Percentiles rank a stretch among this genome's conserved stretches.
Evolutionary conservation across 495 filamentous ascomycete genomes (phyloP).

Genomic region (Penicillium alfredii): DNA sequence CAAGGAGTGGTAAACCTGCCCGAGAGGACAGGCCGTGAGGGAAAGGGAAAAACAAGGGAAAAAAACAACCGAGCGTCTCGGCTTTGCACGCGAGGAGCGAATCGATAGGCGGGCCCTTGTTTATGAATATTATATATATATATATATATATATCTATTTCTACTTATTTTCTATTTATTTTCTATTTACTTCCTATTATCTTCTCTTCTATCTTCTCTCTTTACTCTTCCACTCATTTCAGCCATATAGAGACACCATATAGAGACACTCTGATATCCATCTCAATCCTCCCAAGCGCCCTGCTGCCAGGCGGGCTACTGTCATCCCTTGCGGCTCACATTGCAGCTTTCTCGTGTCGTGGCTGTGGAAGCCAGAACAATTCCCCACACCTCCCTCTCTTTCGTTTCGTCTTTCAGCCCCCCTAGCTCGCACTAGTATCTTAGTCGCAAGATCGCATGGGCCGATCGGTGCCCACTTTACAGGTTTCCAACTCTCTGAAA

Average conservation of each 20-base stretch:
- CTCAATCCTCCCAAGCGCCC: too few species aligned
- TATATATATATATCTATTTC: too few species aligned
- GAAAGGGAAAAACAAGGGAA: slow-evolving; percentile 20
- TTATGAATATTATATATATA: too few species aligned
- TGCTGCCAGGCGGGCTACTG: slow-evolving; percentile 7
- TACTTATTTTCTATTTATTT: background rate
- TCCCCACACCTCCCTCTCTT: slow-evolving; percentile 24
- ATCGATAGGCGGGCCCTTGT: slow-evolving; percentile 14
- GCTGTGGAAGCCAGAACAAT: slow-evolving; percentile 10
- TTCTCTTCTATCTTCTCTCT: too few species aligned
- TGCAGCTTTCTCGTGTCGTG: slow-evolving; percentile 20
- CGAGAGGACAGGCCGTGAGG: slow-evolving; percentile 19
- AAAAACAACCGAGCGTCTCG: slow-evolving; percentile 22
- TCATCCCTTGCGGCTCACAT: slow-evolving; percentile 28
- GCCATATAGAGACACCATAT: too few species aligned
- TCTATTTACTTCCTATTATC: too few species aligned
- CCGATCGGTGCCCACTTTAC: slow-evolving; percentile 27
- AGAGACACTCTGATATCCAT: too few species aligned
- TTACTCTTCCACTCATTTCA: too few species aligned
- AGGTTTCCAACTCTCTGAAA: slow-evolving; percentile 13
- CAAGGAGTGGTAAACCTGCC: background rate
- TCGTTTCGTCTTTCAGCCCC: slow-evolving; percentile 18
- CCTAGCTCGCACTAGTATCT: slow-evolving; percentile 15
- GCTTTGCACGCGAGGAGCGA: slow-evolving; percentile 22
- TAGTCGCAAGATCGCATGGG: slow-evolving; percentile 23